Percentiles rank a stretch among this genome's conserved stretches.
Conservation (phyloP, 106 monocot genomes). For the Alisma plantagoaquatica region DNA sequence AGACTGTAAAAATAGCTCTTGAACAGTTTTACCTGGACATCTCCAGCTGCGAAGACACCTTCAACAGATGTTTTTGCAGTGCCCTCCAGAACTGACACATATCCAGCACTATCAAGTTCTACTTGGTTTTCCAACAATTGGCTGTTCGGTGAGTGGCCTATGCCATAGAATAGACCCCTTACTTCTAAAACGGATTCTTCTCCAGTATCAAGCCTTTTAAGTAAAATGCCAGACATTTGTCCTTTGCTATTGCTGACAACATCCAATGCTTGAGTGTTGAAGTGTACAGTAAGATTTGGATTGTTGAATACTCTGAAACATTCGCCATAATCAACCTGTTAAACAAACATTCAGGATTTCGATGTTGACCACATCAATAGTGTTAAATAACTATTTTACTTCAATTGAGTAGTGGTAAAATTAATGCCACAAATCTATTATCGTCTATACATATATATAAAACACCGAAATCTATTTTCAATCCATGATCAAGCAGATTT, state of each 20-base stretch:
- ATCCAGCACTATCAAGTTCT: constrained; percentile 70
- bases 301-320: constrained; percentile 99
- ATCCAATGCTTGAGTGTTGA: constrained; percentile 78
- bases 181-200: constrained; percentile 70
- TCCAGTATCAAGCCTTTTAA: constrained; percentile 55
- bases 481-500: no score
- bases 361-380: constrained; percentile 41
- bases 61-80: constrained; percentile 80
- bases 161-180: constrained; percentile 93
- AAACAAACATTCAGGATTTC: constrained; percentile 89
- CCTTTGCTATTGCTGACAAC: constrained; percentile 81
- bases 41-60: constrained; percentile 98
- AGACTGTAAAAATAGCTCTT: no score
- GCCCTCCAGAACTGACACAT: constrained; percentile 70
- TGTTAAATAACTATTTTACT: constrained; percentile 12
- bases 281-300: constrained; percentile 91
- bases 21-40: constrained; percentile 99
- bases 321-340: constrained; percentile 99
- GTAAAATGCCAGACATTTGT: constrained; percentile 80
- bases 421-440: no score
- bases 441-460: no score
- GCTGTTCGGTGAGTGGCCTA: constrained; percentile 94
- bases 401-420: no score
- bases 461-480: no score
- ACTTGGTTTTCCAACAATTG: constrained; percentile 80